Conservation (phyloP, 495 filamentous ascomycete species). For the Pseudotulostoma volvatum region DNA sequence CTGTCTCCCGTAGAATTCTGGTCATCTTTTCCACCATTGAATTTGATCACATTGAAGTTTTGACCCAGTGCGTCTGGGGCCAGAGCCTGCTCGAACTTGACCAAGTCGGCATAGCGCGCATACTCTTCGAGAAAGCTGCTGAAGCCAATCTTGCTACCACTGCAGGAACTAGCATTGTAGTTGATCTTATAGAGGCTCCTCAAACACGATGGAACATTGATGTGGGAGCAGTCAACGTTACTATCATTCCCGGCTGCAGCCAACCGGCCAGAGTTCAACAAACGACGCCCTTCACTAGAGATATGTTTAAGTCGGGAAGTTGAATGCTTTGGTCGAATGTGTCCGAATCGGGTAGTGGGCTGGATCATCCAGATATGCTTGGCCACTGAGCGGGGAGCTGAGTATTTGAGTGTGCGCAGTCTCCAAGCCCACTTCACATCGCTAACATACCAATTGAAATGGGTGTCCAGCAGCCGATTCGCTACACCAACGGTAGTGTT, state of each 20-base stretch:
- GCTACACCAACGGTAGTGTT: conserved; percentile 35
- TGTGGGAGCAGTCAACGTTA: conserved; percentile 19
- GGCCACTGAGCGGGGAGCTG: conserved; percentile 35
- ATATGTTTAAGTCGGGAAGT: conserved; percentile 17
- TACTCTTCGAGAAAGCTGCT: conserved; percentile 54
- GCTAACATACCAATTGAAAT: conserved; percentile 39
- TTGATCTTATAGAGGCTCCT: conserved; percentile 44
- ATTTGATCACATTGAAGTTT: conserved; percentile 3
- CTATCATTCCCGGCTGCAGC: conserved; percentile 8
- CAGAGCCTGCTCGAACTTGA: conserved; percentile 34
- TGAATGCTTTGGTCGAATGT: conserved; percentile 22
- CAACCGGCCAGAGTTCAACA: too few relatives aligned
- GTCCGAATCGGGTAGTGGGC: conserved; percentile 41
- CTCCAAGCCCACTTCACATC: conserved; percentile 21
- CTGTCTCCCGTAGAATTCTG: conserved; percentile 22
- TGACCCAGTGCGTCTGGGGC: conserved; percentile 32
- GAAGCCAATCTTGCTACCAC: conserved; percentile 39
- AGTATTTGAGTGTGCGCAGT: conserved; percentile 44
- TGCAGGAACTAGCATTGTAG: conserved; percentile 23
- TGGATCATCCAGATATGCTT: conserved; percentile 34
- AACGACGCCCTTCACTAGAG: conserved; percentile 4
- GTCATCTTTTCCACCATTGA: conserved; percentile 15
- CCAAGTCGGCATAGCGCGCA: conserved; percentile 43
- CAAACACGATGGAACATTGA: conserved; percentile 44
- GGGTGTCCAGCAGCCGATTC: conserved; percentile 36